Percentiles rank a stretch among this genome's conserved stretches.
phyloP scores from a whole-genome alignment of 2,329 filamentous ascomycete species.

The Scleromitrula shiraiana region DNA sequence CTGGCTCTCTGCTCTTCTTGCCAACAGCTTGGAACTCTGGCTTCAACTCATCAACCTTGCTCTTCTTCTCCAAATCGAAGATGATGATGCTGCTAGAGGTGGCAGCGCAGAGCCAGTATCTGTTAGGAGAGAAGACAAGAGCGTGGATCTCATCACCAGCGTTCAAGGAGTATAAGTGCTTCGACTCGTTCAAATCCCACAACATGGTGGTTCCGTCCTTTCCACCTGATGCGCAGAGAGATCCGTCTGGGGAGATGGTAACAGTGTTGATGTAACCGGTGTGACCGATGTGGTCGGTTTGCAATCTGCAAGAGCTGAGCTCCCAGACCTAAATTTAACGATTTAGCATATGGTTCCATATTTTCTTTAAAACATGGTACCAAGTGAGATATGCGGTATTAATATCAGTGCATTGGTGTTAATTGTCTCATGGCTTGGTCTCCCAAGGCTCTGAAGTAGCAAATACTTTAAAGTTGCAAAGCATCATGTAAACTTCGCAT shows the following conservation, averaged over 20 bases:
- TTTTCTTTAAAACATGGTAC: slow-evolving; percentile 3
- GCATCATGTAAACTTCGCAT: slow-evolving; percentile 65
- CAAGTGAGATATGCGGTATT: slow-evolving; percentile 18
- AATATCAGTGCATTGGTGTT: slow-evolving; percentile 80
- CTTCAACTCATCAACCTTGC: slow-evolving; percentile 99
- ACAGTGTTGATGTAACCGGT: slow-evolving; percentile 99
- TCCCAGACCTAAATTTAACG: slow-evolving; percentile 75
- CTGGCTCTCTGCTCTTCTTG: slow-evolving; percentile 98
- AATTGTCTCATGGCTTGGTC: slow-evolving; percentile 91
- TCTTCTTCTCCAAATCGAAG: slow-evolving; percentile 99
- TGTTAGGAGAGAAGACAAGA: slow-evolving; percentile 99
- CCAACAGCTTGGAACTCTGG: slow-evolving; percentile 91
- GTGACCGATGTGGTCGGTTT: slow-evolving; percentile 99
- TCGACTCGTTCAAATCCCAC: slow-evolving; percentile 99
- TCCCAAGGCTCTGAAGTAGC: slow-evolving; percentile 98
- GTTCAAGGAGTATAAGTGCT: slow-evolving; percentile 99
- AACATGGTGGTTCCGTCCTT: slow-evolving; percentile 99
- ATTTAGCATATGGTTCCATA: slow-evolving; percentile 14
- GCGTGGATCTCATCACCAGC: slow-evolving; percentile 99
- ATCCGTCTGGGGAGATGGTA: slow-evolving; percentile 99
- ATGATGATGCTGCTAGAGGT: slow-evolving; percentile 98
- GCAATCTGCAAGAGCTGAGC: slow-evolving; percentile 97
- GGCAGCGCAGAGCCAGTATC: slow-evolving; percentile 99
- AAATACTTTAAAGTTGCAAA: slow-evolving; percentile 93
- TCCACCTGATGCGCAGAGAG: slow-evolving; percentile 96